Percentiles rank a stretch among this genome's conserved stretches.
Evolutionary conservation across 2,329 filamentous ascomycete genomes (phyloP).

Genomic region (Tolypocladium pustulatum): DNA sequence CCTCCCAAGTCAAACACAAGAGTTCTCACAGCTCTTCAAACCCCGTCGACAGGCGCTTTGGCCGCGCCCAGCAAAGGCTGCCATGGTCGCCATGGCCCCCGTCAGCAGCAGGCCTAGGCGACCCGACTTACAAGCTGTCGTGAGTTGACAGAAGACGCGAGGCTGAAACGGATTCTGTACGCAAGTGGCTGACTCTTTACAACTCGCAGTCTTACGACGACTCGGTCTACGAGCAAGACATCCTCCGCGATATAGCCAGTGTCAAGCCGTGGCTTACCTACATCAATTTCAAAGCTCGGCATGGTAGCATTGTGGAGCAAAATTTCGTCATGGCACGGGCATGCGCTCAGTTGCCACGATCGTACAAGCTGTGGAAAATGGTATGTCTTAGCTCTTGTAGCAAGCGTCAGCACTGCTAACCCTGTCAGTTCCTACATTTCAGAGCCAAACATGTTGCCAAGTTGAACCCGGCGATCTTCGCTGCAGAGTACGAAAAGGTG

Average conservation of each 20-base stretch:
- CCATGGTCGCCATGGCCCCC: not conserved
- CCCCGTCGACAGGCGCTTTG: conserved; percentile 8
- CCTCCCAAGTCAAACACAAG: not conserved
- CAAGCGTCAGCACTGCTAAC: conserved; percentile 3
- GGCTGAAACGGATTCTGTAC: not conserved
- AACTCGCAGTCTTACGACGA: conserved; percentile 65
- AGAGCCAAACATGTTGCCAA: conserved; percentile 70
- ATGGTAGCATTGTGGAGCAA: conserved; percentile 78
- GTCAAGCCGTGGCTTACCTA: conserved; percentile 94
- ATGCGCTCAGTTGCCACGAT: conserved; percentile 79
- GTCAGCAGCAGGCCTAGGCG: conserved; percentile 25
- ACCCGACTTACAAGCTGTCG: conserved; percentile 38
- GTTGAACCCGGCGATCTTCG: conserved; percentile 72
- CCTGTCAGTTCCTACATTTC: conserved; percentile 66
- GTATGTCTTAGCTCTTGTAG: conserved; percentile 29
- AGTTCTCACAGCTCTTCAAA: not conserved
- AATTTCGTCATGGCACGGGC: conserved; percentile 82
- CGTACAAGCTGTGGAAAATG: conserved; percentile 98
- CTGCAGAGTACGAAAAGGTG: conserved; percentile 79
- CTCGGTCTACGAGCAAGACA: conserved; percentile 91
- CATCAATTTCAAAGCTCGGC: conserved; percentile 78
- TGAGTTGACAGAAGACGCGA: conserved; percentile 17
- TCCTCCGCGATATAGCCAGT: conserved; percentile 73
- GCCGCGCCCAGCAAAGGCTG: conserved; percentile 2
- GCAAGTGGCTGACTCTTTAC: not conserved